Conservation (phyloP, 2,329 filamentous ascomycete genomes). For the Sarocladium brachiariae region DNA sequence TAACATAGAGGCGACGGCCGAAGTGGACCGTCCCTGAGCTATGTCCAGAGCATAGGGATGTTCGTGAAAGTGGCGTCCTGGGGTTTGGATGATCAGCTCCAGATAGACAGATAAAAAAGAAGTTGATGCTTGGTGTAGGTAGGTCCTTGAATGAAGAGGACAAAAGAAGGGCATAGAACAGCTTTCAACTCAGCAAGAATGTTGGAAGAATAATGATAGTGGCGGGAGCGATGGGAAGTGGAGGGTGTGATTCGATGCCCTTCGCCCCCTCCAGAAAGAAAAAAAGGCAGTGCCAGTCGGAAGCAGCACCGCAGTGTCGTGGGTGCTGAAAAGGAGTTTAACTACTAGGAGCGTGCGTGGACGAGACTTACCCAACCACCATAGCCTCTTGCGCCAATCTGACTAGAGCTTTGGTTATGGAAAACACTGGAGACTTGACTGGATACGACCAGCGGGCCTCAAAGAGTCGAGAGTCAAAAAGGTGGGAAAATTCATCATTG, state of each 20-base stretch:
- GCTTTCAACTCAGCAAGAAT: neutral
- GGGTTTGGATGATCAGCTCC: neutral
- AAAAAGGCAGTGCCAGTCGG: no score
- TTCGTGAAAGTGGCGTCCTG: neutral
- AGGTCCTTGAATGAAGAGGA: neutral
- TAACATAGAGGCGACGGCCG: neutral
- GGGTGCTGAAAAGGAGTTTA: neutral
- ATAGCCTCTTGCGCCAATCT: neutral
- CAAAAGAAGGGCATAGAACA: neutral
- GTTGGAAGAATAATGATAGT: neutral
- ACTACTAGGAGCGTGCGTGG: neutral
- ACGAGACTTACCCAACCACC: no score
- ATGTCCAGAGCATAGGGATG: conserved; percentile 5
- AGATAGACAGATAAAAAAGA: neutral
- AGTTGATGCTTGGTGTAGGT: neutral
- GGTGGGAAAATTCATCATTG: conserved; percentile 9
- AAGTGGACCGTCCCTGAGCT: neutral
- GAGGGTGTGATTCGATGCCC: conserved; percentile 2
- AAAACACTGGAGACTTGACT: conserved; percentile 4
- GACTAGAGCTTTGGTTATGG: conserved; percentile 3
- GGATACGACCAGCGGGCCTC: neutral
- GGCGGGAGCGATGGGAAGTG: neutral
- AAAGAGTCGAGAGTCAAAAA: conserved; percentile 5
- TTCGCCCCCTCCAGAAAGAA: no score
- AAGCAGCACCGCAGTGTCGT: neutral